Evolutionary conservation across 352 stramenopile species (phyloP), one percentile per base, ranked within the genome.

Genomic region (Elongisporangium prolatum): DNA sequence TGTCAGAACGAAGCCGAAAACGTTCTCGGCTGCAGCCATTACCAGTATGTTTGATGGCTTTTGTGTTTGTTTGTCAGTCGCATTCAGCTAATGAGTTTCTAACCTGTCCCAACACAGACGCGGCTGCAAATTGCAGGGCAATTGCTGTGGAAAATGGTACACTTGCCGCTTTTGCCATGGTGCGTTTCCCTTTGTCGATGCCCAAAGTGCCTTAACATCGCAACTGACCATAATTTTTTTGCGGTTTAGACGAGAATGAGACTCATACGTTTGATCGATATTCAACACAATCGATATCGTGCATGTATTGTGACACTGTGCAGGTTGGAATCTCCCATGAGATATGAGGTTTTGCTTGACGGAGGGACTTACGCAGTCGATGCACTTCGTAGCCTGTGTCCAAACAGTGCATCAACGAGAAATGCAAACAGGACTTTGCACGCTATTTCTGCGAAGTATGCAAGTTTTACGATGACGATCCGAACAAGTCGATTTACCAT

Each of bases 381-480:
- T 63, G 64, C 47, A 13, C 16, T 37, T 22, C 48, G 52, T 56
- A 59, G 83, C 77, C 81, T 0, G 77, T 91, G 4, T 59, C 62
- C 0, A 71, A 84, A 50, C 63, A 63, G 8, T 96, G 86, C 63
- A 59, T 72, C 57, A 89, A 91, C 60, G 65, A 77, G 13, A 54
- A 68, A 21, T 96, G 88, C 68, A 77, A 72, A 54, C 62, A 71
- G 38, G 77, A 91, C 9, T 98, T 98, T 69, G 87, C 89, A 0
- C 84, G 84, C 13, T 99, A 99, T 71, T 96, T 87, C 56, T 99
- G 97, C 63, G 78, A 83, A 28, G 92, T 98, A 52, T 99, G 97
- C 71, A 96, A 97, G 64, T 97, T 99, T 55, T 98, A 94, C 54
- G 96, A 99, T 65, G 96, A 98, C 67, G 80, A 92, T 21, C 59